Evolutionary conservation across 2,329 filamentous ascomycete species (phyloP), one percentile per base, ranked within the genome.

Genomic region (Dichotomopilus funicola): DNA sequence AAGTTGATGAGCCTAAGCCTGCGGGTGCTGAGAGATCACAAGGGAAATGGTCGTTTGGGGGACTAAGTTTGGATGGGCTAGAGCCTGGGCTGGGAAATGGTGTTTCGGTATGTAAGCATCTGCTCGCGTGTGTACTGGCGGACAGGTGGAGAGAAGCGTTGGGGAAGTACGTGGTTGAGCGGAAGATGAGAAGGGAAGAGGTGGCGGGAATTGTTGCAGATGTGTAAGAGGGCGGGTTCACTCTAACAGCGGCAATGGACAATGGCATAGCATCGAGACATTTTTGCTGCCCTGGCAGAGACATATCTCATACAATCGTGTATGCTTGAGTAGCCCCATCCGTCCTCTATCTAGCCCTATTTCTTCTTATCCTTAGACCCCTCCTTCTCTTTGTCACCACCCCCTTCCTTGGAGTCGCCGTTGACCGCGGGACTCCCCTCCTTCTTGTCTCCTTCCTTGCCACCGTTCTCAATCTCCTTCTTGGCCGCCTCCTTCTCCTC

Each of bases 401-500:
- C 52, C 31, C 58, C 53, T 50, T 73, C 73, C 69, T 76, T 77
- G 62, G 74, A 75, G 71, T 73, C 70, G n/a, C 71, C 71, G 53
- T 72, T 73, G 12, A 59, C 71, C 47, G 66, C 66, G 6, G 71
- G 64, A 44, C 67, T 67, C 13, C 65, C 69, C 62, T 83, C 78
- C 71, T 82, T 82, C 71, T 81, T 80, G 62, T 82, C 79, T 37
- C 70, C 69, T 59, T 82, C 78, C 71, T 82, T 81, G 68, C 78
- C 78, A 42, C 69, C 77, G 51, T 64, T 62, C 67, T 88, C 87
- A 49, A 78, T 79, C 45, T 86, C 85, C 68, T 91, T 89, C 75
- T 89, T 89, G 67, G 87, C 83, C 46, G 78, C 81, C 65, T 97
- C 92, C 75, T 92, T 92, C 68, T 99, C 94, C 69, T 97, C 94